Evolutionary conservation across 2,329 filamentous ascomycete species (phyloP).

Genomic region (Fusarium duplospermum): DNA sequence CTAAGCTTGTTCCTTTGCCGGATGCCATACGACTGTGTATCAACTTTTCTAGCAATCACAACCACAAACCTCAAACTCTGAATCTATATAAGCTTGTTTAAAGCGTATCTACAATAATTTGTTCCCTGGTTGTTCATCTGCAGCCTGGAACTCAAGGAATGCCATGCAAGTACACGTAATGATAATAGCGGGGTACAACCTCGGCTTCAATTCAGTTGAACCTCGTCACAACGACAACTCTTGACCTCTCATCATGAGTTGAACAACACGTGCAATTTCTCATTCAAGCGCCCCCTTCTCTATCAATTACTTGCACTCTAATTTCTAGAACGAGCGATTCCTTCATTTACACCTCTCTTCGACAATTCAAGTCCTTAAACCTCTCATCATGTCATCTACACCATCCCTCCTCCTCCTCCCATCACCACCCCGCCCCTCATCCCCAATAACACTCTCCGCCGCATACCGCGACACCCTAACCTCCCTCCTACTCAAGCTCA

Average conservation of each 20-base stretch:
- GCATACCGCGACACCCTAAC: constrained; percentile 71
- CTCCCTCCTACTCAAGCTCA: constrained; percentile 63
- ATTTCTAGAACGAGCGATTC: too few species aligned
- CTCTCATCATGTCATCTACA: not conserved
- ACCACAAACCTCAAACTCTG: not conserved
- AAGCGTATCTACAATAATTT: not conserved
- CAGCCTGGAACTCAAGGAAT: not conserved
- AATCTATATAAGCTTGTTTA: not conserved
- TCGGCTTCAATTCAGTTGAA: not conserved
- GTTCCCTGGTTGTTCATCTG: not conserved
- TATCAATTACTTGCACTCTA: not conserved
- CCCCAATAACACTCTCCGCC: constrained; percentile 62
- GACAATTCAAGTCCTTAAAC: not conserved
- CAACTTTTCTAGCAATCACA: not conserved
- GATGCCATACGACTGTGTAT: too few species aligned
- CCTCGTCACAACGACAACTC: not conserved
- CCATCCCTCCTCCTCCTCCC: constrained; percentile 69
- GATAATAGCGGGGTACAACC: constrained; percentile 11
- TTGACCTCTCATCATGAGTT: not conserved
- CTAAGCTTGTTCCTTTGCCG: not conserved
- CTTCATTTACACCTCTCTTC: not conserved
- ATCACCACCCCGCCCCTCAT: constrained; percentile 68
- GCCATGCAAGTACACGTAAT: constrained; percentile 9
- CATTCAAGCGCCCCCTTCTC: not conserved
- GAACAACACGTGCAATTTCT: not conserved